phyloP scores from a whole-genome alignment of 164 flowering plant species.

The Liriodendron chinense region DNA sequence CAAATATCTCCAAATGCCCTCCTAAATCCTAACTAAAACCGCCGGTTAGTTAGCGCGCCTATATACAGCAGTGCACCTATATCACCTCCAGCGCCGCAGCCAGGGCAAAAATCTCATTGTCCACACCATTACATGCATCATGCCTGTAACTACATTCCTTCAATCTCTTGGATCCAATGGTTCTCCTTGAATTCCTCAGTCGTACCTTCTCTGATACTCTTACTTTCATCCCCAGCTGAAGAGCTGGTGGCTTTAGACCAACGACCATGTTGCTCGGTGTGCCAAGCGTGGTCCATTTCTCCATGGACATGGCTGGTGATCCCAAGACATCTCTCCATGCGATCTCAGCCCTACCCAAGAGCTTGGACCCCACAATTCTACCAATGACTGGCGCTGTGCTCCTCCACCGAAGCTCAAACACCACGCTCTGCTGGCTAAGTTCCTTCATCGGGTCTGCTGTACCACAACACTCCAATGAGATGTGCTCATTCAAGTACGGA shows the following conservation, averaged over 20 bases:
- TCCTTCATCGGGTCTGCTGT: conserved; percentile 25
- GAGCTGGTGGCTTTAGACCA: conserved; percentile 21
- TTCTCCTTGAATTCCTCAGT: neutral
- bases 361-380: conserved; percentile 31
- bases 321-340: conserved; percentile 54
- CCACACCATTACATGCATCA: conserved; percentile 19
- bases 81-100: conserved; percentile 20
- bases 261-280: neutral
- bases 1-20: too few relatives aligned
- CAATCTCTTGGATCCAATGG: conserved; percentile 8
- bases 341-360: conserved; percentile 55
- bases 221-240: conserved; percentile 21
- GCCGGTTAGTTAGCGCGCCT: too few relatives aligned
- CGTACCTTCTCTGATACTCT: neutral
- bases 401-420: conserved; percentile 64
- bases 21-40: too few relatives aligned
- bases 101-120: conserved; percentile 21
- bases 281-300: conserved; percentile 38
- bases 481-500: conserved; percentile 40
- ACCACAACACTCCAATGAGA: conserved; percentile 53
- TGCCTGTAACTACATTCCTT: conserved; percentile 21
- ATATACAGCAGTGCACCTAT: neutral
- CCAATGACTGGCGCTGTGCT: conserved; percentile 28
- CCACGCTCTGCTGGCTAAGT: conserved; percentile 38
- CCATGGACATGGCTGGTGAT: conserved; percentile 37